phyloP scores from a whole-genome alignment of 768 basidiomycete genomes.

The Mrakia hoshinonis region DNA sequence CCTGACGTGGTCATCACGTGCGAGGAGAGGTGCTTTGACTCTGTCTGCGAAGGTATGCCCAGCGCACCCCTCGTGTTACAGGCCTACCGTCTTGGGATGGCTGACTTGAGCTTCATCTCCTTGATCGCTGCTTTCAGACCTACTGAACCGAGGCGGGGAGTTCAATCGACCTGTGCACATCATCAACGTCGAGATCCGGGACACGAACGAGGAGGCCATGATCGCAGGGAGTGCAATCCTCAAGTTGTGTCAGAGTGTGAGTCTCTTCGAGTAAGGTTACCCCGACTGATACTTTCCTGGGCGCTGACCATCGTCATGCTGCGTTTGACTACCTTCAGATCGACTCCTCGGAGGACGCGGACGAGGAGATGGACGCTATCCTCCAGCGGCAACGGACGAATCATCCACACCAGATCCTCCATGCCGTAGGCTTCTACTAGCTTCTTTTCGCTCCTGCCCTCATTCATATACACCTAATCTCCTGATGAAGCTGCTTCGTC shows the following conservation, averaged over 20 bases:
- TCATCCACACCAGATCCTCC: constrained; percentile 84
- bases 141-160: constrained; percentile 78
- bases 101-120: neutral
- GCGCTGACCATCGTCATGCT: neutral
- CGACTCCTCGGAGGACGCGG: constrained; percentile 73
- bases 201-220: constrained; percentile 95
- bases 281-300: neutral
- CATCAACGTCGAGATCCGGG: constrained; percentile 96
- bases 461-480: neutral
- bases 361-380: constrained; percentile 81
- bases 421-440: constrained; percentile 83
- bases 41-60: constrained; percentile 84
- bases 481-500: no score
- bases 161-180: constrained; percentile 89
- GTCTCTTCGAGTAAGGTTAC: constrained; percentile 29
- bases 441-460: neutral
- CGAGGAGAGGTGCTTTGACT: constrained; percentile 96
- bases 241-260: constrained; percentile 76
- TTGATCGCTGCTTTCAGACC: constrained; percentile 46
- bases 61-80: neutral
- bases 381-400: constrained; percentile 74
- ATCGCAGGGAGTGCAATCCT: constrained; percentile 93
- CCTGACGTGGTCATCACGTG: constrained; percentile 98
- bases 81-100: neutral
- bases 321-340: constrained; percentile 49